Percentiles rank a stretch among this genome's conserved stretches.
phyloP scores from a whole-genome alignment of 441 rosid genomes.

The Corymbia calophylla region DNA sequence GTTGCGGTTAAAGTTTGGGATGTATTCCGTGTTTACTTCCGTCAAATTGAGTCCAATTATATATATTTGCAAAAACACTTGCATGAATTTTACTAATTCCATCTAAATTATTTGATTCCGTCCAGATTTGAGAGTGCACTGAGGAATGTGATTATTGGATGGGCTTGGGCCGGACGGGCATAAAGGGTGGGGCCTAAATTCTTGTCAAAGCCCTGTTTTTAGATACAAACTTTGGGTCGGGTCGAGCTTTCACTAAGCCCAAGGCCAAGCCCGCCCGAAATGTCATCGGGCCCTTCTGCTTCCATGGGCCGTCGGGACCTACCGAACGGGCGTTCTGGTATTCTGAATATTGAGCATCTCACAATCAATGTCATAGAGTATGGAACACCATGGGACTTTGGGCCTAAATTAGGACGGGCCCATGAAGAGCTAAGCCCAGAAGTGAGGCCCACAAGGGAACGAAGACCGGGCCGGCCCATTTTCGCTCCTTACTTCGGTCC shows the following conservation, averaged over 20 bases:
- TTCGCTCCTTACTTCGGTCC: accelerated
- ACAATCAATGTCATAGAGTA: background rate
- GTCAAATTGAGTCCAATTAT: background rate
- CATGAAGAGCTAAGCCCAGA: background rate
- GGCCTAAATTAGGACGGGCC: background rate
- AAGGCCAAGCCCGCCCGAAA: background rate
- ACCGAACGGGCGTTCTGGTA: too few species aligned
- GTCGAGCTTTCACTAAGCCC: background rate
- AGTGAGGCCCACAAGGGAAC: background rate
- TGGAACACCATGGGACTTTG: background rate
- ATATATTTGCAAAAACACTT: background rate
- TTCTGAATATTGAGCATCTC: too few species aligned
- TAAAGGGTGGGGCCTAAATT: background rate
- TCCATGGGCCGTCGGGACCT: background rate
- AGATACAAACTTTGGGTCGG: background rate
- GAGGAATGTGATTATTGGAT: background rate
- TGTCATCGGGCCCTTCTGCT: background rate
- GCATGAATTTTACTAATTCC: background rate
- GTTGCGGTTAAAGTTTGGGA: background rate
- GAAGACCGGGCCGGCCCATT: background rate
- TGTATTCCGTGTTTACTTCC: background rate
- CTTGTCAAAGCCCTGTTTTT: background rate
- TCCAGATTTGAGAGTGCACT: accelerated
- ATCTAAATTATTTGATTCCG: background rate
- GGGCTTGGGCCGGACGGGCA: background rate